Percentiles rank a stretch among this genome's conserved stretches.
Conservation (phyloP, 306 rosid species). For the Cyclanthera cordifolia region DNA sequence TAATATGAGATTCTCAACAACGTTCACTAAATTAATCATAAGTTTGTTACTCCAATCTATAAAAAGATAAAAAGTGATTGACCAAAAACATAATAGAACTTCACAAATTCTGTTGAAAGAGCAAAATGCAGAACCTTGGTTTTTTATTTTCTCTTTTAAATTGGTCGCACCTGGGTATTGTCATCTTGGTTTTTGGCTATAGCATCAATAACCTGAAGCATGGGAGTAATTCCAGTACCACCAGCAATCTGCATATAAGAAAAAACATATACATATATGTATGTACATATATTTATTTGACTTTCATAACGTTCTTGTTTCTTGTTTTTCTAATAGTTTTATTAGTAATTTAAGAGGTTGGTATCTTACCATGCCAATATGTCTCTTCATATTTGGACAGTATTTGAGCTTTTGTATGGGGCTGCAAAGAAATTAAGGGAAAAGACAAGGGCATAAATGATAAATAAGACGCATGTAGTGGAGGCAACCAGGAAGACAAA, state of each 20-base stretch:
- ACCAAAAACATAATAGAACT: neutral
- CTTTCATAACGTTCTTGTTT: too few relatives aligned
- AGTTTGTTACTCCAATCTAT: neutral
- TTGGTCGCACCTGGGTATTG: constrained; percentile 75
- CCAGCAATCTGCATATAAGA: constrained; percentile 58
- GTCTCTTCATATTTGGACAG: constrained; percentile 89
- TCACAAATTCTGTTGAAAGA: too few relatives aligned
- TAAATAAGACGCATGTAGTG: constrained; percentile 13
- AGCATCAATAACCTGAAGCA: constrained; percentile 98
- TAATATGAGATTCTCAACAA: too few relatives aligned
- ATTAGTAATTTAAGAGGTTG: neutral
- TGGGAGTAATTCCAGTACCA: constrained; percentile 94
- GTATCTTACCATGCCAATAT: constrained; percentile 87
- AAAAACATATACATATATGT: too few relatives aligned
- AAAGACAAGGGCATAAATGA: constrained; percentile 13
- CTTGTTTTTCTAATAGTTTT: too few relatives aligned
- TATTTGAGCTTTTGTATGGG: constrained; percentile 87
- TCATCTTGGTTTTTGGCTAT: constrained; percentile 83
- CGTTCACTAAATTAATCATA: neutral
- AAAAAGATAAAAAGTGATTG: neutral
- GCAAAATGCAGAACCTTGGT: too few relatives aligned
- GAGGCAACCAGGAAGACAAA: constrained; percentile 12
- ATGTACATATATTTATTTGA: too few relatives aligned
- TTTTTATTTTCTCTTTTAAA: too few relatives aligned
- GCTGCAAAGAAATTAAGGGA: constrained; percentile 37